Base-by-base conservation (phyloP, 306 rosid genomes). In the Cucumis melo region DNA sequence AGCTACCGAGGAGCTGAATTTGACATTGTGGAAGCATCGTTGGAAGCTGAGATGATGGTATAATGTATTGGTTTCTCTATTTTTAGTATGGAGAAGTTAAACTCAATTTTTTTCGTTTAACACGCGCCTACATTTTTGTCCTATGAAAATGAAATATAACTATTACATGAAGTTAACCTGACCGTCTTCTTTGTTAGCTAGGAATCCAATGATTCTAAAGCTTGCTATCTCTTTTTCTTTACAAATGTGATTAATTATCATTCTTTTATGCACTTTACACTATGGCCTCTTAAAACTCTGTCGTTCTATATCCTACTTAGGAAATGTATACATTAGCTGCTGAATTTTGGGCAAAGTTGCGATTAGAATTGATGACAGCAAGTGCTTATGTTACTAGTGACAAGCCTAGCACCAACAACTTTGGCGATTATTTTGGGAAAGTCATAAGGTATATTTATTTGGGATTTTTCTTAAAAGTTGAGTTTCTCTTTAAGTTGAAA, bases 361-460 rank as follows among this genome's bases (percentile, higher is more conserved):
- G 99, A 8, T 83, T 87, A 61, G 97, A 94, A 74, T 84, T 94
- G 79, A 79, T 94, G 61, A 78, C 96, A 56, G 97, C 99, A 55
- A 66, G 88, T 87, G 82, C 93, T 13, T 82, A 87, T 81, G 82
- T 89, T 55, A 81, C 82, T 53, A 83, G 79, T 83, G 97, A 94
- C 58, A 94, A 86, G 74, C 96, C 97, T 66, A 88, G 68, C 80
- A 81, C 90, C 62, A 91, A 94, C 99, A 94, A 80, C 77, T 94
- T 21, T 94, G 99, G 99, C 87, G 99, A 78, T 79, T 94, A 60
- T 94, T 90, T 81, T 94, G 99, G 99, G 99, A 97, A 63, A 90
- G 97, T 81, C 99, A 94, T 87, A 97, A 94, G 95, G 99, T 94
- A 80, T 44, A 42, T 16, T 19, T 42, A 59, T 12, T 56, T n/a